Base-by-base conservation (phyloP, 2,329 filamentous ascomycete genomes). In the Parastagonospora avenae region DNA sequence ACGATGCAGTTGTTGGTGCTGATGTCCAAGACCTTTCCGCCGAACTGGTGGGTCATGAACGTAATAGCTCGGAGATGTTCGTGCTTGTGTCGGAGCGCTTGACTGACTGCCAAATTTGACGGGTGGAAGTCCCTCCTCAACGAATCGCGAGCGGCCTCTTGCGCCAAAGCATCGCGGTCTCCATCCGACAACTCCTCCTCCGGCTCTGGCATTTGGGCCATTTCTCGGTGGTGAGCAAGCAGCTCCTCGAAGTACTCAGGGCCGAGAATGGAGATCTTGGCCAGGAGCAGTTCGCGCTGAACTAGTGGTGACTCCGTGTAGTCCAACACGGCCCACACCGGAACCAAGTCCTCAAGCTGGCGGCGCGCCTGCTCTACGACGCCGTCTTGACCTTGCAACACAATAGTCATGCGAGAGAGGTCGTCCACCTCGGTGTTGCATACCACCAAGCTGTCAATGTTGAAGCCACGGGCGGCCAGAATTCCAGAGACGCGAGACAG, bases 161-260 rank as follows among this genome's bases (percentile, higher is more conserved):
- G 63, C 12, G 65, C 72, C 28, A 63, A 51, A 29, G 54, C 59
- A 43, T 68, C 67, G 16, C 55, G 70, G 39, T 73, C 71, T 16
- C 62, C 66, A 6, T 72, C 67, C 1, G 66, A 67, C 45, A 69
- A 54, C 9, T 64, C 67, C 37, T 62, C 63, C 9, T 68, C 59
- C 15, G 62, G 33, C 32, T 68, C 67, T 3, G 79, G 68, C 50
- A 63, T 77, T 16, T 81, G 80, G 9, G 84, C 87, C 75, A 97
- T 96, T 79, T 97, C 94, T 52, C 92, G 87, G 77, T 99, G 94
- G 76, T 99, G 94, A 48, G 91, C 88, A 61, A 97, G 86, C 49
- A 99, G 84, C 78, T 99, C 94, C 79, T 97, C 93, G 66, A 97
- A 99, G 79, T 96, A 97, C 80, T 99, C 94, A 5, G 94, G 94